phyloP scores from a whole-genome alignment of 768 basidiomycete species.

The Scleroderma bovista region DNA sequence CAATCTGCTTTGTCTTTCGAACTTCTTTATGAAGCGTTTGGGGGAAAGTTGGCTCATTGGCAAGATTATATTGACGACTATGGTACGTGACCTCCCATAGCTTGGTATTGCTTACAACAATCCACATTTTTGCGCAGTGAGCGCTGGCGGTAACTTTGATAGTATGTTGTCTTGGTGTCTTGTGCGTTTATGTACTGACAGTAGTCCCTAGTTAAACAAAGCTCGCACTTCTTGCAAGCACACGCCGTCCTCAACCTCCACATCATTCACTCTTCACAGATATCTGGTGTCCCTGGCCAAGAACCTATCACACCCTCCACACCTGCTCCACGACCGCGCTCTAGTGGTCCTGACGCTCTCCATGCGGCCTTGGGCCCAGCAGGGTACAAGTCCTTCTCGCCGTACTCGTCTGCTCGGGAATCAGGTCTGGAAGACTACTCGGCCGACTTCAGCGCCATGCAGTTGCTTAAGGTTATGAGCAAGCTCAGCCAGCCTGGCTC shows the following conservation, averaged over 20 bases:
- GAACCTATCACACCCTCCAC: conserved; percentile 28
- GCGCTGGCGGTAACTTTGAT: conserved; percentile 65
- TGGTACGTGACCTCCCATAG: conserved; percentile 30
- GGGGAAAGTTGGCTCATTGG: conserved; percentile 82
- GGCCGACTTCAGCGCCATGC: conserved; percentile 71
- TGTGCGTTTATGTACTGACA: conserved; percentile 5
- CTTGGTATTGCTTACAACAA: background rate
- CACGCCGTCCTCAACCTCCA: conserved; percentile 80
- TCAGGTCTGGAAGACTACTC: conserved; percentile 41
- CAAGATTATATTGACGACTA: conserved; percentile 75
- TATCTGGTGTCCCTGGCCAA: conserved; percentile 32
- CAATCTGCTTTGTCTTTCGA: conserved; percentile 60
- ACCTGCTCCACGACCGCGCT: conserved; percentile 28
- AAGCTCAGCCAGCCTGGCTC: conserved; percentile 62
- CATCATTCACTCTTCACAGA: conserved; percentile 78
- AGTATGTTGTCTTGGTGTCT: conserved; percentile 39
- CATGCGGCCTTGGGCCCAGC: conserved; percentile 57
- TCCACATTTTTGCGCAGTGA: conserved; percentile 42
- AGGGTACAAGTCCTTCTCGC: conserved; percentile 50
- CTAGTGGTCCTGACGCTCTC: conserved; percentile 42
- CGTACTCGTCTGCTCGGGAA: conserved; percentile 25
- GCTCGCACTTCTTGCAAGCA: conserved; percentile 82
- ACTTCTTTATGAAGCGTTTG: conserved; percentile 69
- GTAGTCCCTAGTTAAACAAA: conserved; percentile 55
- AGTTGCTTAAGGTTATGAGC: conserved; percentile 77